Base-by-base conservation (phyloP, 202 grass and related monocot species). In the Thinopyrum obtusiflorum region DNA sequence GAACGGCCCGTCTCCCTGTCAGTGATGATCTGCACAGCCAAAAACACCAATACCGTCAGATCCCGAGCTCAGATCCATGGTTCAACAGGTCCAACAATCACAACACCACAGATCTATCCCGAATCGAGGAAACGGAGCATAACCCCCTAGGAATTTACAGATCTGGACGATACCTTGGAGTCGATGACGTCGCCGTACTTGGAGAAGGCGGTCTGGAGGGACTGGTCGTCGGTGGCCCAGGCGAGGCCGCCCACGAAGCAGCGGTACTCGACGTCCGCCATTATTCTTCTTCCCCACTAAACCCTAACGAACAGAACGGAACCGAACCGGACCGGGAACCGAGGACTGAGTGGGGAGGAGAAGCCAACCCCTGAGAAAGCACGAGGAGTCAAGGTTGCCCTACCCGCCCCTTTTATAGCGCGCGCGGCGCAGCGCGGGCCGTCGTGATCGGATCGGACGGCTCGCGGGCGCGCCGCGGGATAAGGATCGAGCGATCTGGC, bases 161-260 rank as follows among this genome's bases (percentile, higher is more conserved):
- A 37, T 37, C 36, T 37, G 21, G 42, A 26, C 12, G 49, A 7
- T 18, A 98, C 97, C 97, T 98, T 98, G 65, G 93, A 91, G 42
- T 98, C 97, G 28, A 92, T 2, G 73, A 98, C 68, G 55, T 98
- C 85, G 86, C 97, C 97, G 72, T 49, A 98, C n/a, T 32, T 0
- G 51, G 87, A 77, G 90, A 98, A 98, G 84, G 97, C 97, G 0
- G 77, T 17, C 91, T 96, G 73, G 18, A 98, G 92, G 68, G 91
- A 74, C 26, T 64, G 53, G 87, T 94, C 94, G 18, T 94, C 70
- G 32, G 97, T 98, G 80, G 93, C 88, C 97, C 97, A 98, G 68
- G 97, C 93, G 3, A 98, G 93, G 61, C 97, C 97, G 12, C 97
- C 93, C 10, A 98, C 97, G 73, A 98, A 98, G 88, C 93, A 96